These are phyloP conservation scores for Pichia californica DNA, from an alignment of 805 yeast genomes.

Conservation along the genomic window DNA sequence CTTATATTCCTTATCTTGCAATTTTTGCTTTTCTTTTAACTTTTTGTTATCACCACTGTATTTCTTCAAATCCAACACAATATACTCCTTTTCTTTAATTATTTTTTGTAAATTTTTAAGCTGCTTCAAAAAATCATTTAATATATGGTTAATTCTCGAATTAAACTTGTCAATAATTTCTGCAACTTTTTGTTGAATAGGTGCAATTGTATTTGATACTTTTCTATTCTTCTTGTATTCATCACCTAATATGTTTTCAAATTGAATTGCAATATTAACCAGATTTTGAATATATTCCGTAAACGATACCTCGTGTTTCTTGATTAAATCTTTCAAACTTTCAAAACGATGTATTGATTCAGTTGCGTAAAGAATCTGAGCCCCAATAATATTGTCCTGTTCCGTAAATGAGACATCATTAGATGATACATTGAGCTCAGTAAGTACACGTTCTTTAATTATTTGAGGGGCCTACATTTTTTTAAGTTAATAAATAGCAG, in stretches of 20 bases:
- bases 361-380: constrained; percentile 4
- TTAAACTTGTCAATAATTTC: neutral
- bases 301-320: neutral
- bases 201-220: neutral
- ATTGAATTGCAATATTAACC: neutral
- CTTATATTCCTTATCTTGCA: constrained; percentile 35
- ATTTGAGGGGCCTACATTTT: constrained; percentile 14
- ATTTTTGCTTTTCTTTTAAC: constrained; percentile 19
- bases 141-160: neutral
- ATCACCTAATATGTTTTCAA: constrained; percentile 15
- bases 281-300: neutral
- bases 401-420: too few relatives aligned
- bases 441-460: constrained; percentile 6
- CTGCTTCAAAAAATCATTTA: constrained; percentile 12
- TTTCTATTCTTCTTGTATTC: neutral
- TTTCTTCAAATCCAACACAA: constrained; percentile 20
- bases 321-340: neutral
- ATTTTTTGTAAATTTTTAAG: constrained; percentile 20
- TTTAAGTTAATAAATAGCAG: neutral
- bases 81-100: constrained; percentile 20
- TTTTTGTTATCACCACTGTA: constrained; percentile 15
- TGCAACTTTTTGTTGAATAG: neutral
- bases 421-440: constrained; percentile 1
- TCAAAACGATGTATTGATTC: constrained; percentile 2
- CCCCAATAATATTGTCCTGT: too few relatives aligned